These are phyloP conservation scores for Fusarium sp. DNA, from an alignment of 2,329 filamentous ascomycete genomes.

Conservation along the genomic window DNA sequence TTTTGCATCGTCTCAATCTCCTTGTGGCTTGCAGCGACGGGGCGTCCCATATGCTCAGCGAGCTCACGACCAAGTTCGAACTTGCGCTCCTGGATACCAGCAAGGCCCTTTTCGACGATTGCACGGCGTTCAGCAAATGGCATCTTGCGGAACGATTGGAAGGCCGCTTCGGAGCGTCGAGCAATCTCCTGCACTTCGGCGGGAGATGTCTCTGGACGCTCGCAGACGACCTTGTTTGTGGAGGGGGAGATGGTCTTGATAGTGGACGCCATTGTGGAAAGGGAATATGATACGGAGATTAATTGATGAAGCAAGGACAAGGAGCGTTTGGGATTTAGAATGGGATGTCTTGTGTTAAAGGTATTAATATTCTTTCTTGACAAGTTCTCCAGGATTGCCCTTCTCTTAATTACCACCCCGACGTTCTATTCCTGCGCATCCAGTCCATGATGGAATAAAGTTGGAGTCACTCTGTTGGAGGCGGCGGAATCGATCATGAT, in stretches of 20 bases:
- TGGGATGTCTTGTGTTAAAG: no score
- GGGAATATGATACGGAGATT: no score
- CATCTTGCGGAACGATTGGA: conserved; percentile 81
- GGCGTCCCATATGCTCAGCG: conserved; percentile 94
- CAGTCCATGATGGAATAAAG: no score
- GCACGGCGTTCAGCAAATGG: conserved; percentile 80
- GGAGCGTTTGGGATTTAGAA: no score
- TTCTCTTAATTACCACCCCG: no score
- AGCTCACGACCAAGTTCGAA: conserved; percentile 87
- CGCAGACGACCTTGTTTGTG: conserved; percentile 87
- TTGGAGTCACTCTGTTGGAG: no score
- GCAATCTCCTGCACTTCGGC: conserved; percentile 80
- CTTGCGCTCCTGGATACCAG: conserved; percentile 76
- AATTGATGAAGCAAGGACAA: no score
- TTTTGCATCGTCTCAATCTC: conserved; percentile 89
- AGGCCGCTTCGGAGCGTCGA: conserved; percentile 78
- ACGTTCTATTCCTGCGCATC: no score
- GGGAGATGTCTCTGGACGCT: conserved; percentile 79
- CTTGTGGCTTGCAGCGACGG: conserved; percentile 86
- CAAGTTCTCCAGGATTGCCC: no score
- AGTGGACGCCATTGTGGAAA: not conserved
- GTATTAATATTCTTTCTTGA: no score
- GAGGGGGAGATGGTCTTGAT: conserved; percentile 88
- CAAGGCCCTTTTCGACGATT: conserved; percentile 84
- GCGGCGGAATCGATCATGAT: no score